Percentiles rank a stretch among this genome's conserved stretches.
Conservation (phyloP, 805 yeast genomes). For the Ogataea kodamae region DNA sequence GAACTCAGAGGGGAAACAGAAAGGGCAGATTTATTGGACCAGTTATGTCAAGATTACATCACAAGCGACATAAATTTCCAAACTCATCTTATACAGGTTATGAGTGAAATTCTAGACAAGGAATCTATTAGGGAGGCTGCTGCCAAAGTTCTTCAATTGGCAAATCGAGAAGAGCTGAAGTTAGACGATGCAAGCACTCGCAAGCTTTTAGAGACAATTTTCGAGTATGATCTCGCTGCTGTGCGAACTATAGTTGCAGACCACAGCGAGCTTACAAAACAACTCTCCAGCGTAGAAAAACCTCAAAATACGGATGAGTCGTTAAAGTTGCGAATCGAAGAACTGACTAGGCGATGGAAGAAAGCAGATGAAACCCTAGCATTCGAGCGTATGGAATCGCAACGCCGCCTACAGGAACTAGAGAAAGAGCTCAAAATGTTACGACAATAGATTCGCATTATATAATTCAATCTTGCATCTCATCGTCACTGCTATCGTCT, state of each 20-base stretch:
- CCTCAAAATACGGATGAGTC: constrained; percentile 19
- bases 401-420: constrained; percentile 46
- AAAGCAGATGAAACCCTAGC: constrained; percentile 68
- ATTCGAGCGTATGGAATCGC: constrained; percentile 56
- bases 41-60: constrained; percentile 16
- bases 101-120: constrained; percentile 55
- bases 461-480: constrained; percentile 32
- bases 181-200: constrained; percentile 27
- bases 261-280: constrained; percentile 36
- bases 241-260: constrained; percentile 56
- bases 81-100: constrained; percentile 46
- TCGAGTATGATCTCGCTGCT: constrained; percentile 56
- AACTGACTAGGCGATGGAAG: constrained; percentile 62
- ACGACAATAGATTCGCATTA: constrained; percentile 8
- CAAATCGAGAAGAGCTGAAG: constrained; percentile 28
- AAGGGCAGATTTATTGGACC: constrained; percentile 11
- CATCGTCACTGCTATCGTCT: constrained; percentile 37
- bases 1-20: constrained; percentile 33
- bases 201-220: constrained; percentile 33
- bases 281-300: constrained; percentile 5
- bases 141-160: constrained; percentile 42
- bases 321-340: constrained; percentile 48
- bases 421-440: constrained; percentile 47
- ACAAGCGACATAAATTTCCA: constrained; percentile 42
- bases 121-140: constrained; percentile 58